Base-by-base conservation (phyloP, 2,329 filamentous ascomycete species). In the Colletotrichum gloeosporioides region DNA sequence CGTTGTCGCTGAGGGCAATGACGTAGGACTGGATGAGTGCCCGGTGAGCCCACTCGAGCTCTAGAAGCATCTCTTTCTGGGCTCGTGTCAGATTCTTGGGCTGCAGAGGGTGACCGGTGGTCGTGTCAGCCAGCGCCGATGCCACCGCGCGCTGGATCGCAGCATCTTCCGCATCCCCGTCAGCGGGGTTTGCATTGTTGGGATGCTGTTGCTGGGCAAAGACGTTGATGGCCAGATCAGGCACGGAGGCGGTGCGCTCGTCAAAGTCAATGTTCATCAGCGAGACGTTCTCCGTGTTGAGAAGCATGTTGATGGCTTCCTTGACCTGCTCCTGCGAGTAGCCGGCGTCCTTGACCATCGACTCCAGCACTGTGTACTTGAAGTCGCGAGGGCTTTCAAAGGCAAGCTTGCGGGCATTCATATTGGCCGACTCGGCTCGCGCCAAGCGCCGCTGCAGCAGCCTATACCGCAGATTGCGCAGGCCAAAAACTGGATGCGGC, bases 1-100 rank as follows among this genome's bases (percentile, higher is more conserved):
- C 81, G 75, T 93, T 93, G 79, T 94, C 92, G 29, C 92, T 90
- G 59, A 94, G 83, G 2, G 92, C 90, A 64, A 94, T 89, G 78
- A 92, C 89, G 78, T 93, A 95, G 1, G 93, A 93, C 65, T 92
- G 90, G 63, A 95, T 86, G 81, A 95, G 93, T 22, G 92, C 93
- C 69, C 90, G 87, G 78, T 95, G 92, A 8, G 92, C 92, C 91
- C 93, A 94, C 69, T 92, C 90, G 5, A 92, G 90, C 81, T 95
- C 93, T 49, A 93, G 84, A 3, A 95, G 83, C 90, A 93, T 92
- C 82, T 94, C 92, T 69, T 89, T 91, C 81, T 95, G 93, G n/a
- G 90, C 87, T 74, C 87, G 87, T 1, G 90, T 90, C n/a, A 94
- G 87, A 36, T 86, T 84, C 3, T 86, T 85, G 4, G 92, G 92